Evolutionary conservation across 441 rosid genomes (phyloP), one percentile per base, ranked within the genome.

Genomic region (Metrosideros polymorpha): DNA sequence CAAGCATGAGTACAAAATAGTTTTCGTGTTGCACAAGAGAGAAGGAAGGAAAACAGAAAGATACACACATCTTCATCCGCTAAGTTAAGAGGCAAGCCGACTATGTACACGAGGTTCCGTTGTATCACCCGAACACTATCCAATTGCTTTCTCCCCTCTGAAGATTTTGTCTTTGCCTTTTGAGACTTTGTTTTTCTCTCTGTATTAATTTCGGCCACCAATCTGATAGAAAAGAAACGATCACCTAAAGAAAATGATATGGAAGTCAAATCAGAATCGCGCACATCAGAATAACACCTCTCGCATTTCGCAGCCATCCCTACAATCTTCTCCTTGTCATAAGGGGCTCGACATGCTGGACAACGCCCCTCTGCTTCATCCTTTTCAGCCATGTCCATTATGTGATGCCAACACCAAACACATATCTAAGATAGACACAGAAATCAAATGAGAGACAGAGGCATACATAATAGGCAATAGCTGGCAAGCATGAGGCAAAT

Each of bases 371-470:
- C 93, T 24, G 89, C 59, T 51, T 87, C 92, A 88, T 92, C 93
- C 91, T 92, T 92, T 86, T 89, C 94, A 42, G 94, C 94, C 93
- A 92, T 92, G 85, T 91, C 93, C 93, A 92, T 90, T 54, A 92
- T 88, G 85, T 92, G 94, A 88, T 92, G 92, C 94, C 94, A 92
- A 63, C 94, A 92, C 94, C 94, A 92, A 66, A 92, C 92, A 85
- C 94, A 92, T 59, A 92, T 86, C 94, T 92, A 75, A 42, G 54
- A 79, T 27, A 82, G 47, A 54, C 87, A 82, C 10, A 12, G 24
- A 24, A 29, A 77, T 12, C 54, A 63, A 7, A 85, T 14, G 29
- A 42, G 77, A 50, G 39, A 43, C n/a, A 83, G 47, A 61, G 27
- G 85, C 10, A 32, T 52, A 75, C 66, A 85, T 71, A 52, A 32